Conservation (phyloP, 768 basidiomycete genomes). For the Leucosporidium scottii region DNA sequence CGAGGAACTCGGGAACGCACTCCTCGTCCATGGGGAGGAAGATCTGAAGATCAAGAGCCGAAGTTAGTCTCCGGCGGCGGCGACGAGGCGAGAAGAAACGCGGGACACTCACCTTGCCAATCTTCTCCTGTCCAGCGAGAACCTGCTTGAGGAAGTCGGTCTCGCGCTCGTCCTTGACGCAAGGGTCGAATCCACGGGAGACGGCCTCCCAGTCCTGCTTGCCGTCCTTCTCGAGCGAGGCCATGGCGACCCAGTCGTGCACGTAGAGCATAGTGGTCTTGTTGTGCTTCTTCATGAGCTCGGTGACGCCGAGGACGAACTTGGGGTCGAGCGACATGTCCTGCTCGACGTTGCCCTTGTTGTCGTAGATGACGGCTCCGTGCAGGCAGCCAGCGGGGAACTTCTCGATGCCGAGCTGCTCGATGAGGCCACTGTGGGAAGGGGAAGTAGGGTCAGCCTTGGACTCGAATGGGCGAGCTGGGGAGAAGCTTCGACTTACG, state of each 20-base stretch:
- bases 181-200: conserved; percentile 33
- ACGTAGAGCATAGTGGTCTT: conserved; percentile 36
- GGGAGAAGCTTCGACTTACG: not conserved
- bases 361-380: conserved; percentile 36
- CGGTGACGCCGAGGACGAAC: conserved; percentile 30
- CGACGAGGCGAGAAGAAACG: too few species aligned
- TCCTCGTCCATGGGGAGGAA: conserved; percentile 36
- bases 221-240: conserved; percentile 32
- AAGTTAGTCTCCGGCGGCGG: not conserved
- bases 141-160: conserved; percentile 31
- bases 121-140: conserved; percentile 22
- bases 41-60: conserved; percentile 10
- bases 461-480: not conserved
- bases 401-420: conserved; percentile 15
- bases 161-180: conserved; percentile 29
- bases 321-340: conserved; percentile 24
- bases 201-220: conserved; percentile 33
- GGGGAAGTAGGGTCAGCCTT: not conserved
- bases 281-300: conserved; percentile 32
- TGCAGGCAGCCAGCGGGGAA: conserved; percentile 32
- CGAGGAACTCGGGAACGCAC: conserved; percentile 29
- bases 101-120: conserved; percentile 19
- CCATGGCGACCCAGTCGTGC: conserved; percentile 33
- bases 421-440: conserved; percentile 15
- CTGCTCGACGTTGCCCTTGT: conserved; percentile 31